These are phyloP conservation scores for Monosporascus sp. DNA, from an alignment of 2,329 filamentous ascomycete genomes.

Conservation along the genomic window DNA sequence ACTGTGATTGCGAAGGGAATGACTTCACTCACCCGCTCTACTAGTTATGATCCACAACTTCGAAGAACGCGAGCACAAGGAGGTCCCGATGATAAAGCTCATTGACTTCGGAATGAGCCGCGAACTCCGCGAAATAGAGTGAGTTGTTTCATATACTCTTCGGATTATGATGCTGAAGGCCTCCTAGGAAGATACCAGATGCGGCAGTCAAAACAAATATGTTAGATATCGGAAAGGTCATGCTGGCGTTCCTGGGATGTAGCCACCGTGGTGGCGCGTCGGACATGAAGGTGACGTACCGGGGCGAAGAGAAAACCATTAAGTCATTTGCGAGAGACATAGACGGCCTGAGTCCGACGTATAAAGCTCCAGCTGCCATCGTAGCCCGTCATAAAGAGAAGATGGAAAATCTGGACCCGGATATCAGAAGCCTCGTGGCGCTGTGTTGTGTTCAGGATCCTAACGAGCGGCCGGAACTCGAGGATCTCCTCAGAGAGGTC, in stretches of 20 bases:
- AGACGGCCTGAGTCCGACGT: constrained; percentile 2
- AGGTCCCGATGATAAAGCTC: constrained; percentile 11
- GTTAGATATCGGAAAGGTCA: constrained; percentile 6
- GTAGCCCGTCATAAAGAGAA: constrained; percentile 7
- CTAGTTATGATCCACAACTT: constrained; percentile 17
- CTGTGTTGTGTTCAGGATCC: constrained; percentile 6
- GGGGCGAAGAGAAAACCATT: constrained; percentile 2
- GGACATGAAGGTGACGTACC: constrained; percentile 8
- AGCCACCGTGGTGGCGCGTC: constrained; percentile 1
- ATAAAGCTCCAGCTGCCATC: background rate
- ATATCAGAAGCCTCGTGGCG: constrained; percentile 11
- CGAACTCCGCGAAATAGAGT: constrained; percentile 5
- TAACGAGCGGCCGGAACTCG: constrained; percentile 10
- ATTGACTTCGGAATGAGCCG: constrained; percentile 16
- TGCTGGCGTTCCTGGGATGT: constrained; percentile 15
- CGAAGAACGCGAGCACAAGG: constrained; percentile 9
- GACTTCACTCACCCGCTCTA: background rate
- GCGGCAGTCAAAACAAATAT: constrained; percentile 8
- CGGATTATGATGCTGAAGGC: background rate
- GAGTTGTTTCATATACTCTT: background rate
- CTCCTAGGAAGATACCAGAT: constrained; percentile 1
- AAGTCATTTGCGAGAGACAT: constrained; percentile 7
- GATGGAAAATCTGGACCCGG: constrained; percentile 13
- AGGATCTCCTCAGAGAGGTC: constrained; percentile 10
- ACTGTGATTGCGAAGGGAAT: background rate